Conservation (phyloP, 495 filamentous ascomycete genomes). For the Massariosphaeria phaeospora region DNA sequence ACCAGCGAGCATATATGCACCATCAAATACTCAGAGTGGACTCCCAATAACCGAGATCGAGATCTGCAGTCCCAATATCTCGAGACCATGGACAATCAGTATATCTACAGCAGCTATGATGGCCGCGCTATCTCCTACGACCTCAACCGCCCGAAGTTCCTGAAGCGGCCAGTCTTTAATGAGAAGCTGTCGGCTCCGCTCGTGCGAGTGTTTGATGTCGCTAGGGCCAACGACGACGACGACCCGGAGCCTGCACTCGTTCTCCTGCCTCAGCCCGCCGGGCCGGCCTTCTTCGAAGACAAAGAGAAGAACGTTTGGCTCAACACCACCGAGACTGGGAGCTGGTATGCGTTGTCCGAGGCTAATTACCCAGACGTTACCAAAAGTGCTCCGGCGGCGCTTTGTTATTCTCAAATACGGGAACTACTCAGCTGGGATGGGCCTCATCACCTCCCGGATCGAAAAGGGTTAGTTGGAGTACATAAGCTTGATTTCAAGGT, state of each 20-base stretch:
- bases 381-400: constrained; percentile 60
- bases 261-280: constrained; percentile 77
- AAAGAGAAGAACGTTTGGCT: constrained; percentile 70
- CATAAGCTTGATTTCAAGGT: constrained; percentile 15
- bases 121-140: constrained; percentile 81
- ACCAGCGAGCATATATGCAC: constrained; percentile 78
- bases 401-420: constrained; percentile 51
- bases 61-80: constrained; percentile 81
- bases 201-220: constrained; percentile 85
- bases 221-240: constrained; percentile 57
- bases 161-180: constrained; percentile 44
- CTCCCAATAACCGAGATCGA: constrained; percentile 81
- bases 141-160: constrained; percentile 50
- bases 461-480: constrained; percentile 23
- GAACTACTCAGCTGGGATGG: constrained; percentile 17
- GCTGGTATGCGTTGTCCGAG: constrained; percentile 94
- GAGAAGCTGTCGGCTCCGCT: constrained; percentile 77
- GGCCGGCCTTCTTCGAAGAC: constrained; percentile 57
- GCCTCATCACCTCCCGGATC: constrained; percentile 21
- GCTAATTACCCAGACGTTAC: constrained; percentile 76
- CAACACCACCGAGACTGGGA: constrained; percentile 75
- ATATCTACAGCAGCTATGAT: constrained; percentile 82
- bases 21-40: constrained; percentile 92
- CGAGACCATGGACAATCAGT: constrained; percentile 75
- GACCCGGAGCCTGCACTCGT: constrained; percentile 61